Evolutionary conservation across 2,329 filamentous ascomycete species (phyloP), one percentile per base, ranked within the genome.

Genomic region (Fusarium avenaceum): DNA sequence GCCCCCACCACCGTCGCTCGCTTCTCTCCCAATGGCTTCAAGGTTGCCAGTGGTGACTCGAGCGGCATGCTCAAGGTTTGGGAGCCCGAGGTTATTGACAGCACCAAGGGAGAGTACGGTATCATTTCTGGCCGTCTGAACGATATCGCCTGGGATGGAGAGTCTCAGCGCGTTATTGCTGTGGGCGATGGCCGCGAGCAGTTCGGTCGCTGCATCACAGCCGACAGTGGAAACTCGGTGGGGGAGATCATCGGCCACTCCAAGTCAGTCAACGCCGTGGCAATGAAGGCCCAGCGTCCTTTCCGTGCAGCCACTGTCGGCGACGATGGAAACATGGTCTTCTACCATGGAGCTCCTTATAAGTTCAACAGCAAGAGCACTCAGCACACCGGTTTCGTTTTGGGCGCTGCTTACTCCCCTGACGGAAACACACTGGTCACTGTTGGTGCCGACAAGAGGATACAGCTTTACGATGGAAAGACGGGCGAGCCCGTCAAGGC

Each of bases 391-490:
- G 93, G 94, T 64, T 98, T 96, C 77, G 89, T 98, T 19, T 92
- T 95, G 74, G 94, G 92, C 28, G 89, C 94, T 6, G 92, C 90
- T 3, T 99, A 97, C 79, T 95, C 93, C 28, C 95, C 95, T 0
- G 94, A 98, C 76, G 96, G 96, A 46, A 89, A 84, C 40, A 83
- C 84, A 38, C 83, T 99, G 64, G 92, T 96, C 33, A 97, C 92
- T 52, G 95, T 97, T 3, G 95, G 96, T 38, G 93, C 92, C n/a
- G 96, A 99, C 80, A 90, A 90, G 77, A 89, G 88, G 76, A 97
- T 99, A 69, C 96, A 96, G 84, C 83, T 99, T 11, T 99, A 97
- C 77, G 94, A 99, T 77, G 96, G 95, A 65, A 97, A 97, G 85
- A 97, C 94, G 17, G 96, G 96, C 30, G 94, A 97, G 76, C 86